Evolutionary conservation across 805 yeast genomes (phyloP), one percentile per base, ranked within the genome.

Genomic region (Tetrapisispora nanseiensis): DNA sequence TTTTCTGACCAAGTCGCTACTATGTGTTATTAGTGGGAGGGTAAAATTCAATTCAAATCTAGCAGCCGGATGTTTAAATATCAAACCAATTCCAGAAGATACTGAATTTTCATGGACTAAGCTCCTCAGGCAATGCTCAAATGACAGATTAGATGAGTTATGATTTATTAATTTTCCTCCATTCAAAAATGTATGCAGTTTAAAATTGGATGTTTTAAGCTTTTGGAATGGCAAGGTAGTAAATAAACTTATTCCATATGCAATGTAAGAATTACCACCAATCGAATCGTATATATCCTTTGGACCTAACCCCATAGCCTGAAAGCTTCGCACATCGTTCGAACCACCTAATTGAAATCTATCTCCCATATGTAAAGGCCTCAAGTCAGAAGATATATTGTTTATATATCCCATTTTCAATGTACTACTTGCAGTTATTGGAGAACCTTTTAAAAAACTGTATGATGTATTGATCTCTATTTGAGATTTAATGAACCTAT

Each of bases 291-390:
- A 63, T 4, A 63, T 61, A 42, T 74, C 76, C 44, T 76, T 68
- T 1, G 80, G 78, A 12, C 92, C 89, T 28, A 83, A 59, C 0
- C 85, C 76, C 65, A 80, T 80, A 41, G 72, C 66, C 27, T 74
- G 69, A 55, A 82, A 85, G 1, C 89, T 86, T 44, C 82, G 69
- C 23, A 86, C 76, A 41, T 80, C 82, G 42, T 78, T 72, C 12
- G 79, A 74, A 0, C 95, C 96, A 15, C 96, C 95, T 35, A 84
- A 68, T 54, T 80, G 85, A 58, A 89, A 90, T 49, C 84, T 73
- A 60, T 90, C 98, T 56, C 80, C 72, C 24, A 80, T 55, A 53
- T 83, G 89, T 1, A 71, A 46, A 10, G 58, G 80, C 55, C 42
- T 62, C 42, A 46, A 54, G 45, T 41, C 50, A 10, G 49, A 39